phyloP scores from a whole-genome alignment of 768 basidiomycete species.

The Podaxis sp. region DNA sequence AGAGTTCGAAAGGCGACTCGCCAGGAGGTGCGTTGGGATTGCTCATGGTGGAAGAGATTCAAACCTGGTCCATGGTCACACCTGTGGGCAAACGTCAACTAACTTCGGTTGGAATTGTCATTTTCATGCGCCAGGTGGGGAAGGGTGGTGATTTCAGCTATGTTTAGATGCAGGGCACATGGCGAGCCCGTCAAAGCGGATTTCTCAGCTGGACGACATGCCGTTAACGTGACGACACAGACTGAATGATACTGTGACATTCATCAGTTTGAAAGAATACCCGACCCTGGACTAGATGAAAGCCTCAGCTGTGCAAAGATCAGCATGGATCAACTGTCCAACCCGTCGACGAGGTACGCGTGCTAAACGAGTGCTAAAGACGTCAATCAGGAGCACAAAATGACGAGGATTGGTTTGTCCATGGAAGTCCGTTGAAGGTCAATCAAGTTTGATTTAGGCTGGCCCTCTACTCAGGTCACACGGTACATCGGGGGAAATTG shows the following conservation, averaged over 20 bases:
- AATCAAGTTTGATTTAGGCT: not conserved
- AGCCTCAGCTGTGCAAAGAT: too few species aligned
- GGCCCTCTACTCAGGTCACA: too few species aligned
- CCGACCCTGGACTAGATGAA: not conserved
- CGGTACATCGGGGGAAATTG: not conserved
- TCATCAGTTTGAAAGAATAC: not conserved
- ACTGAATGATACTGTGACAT: not conserved
- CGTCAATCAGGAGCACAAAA: not conserved
- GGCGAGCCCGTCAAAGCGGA: not conserved
- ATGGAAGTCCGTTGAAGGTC: not conserved
- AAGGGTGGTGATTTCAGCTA: not conserved
- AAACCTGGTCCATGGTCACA: not conserved
- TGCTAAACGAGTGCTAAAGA: not conserved
- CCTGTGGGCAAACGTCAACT: not conserved
- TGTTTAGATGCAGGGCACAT: conserved; percentile 4
- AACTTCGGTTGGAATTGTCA: not conserved
- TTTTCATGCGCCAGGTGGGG: not conserved
- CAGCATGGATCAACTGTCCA: too few species aligned
- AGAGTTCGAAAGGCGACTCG: conserved; percentile 14
- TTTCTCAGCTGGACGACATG: not conserved
- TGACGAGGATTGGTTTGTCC: not conserved
- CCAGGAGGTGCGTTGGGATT: conserved; percentile 6
- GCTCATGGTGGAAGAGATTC: conserved; percentile 4
- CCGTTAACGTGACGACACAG: not conserved
- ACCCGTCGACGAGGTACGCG: too few species aligned